Percentiles rank a stretch among this genome's conserved stretches.
These are phyloP conservation scores for Annulohypoxylon bovei DNA, from an alignment of 495 filamentous ascomycete species.

Conservation along the genomic window DNA sequence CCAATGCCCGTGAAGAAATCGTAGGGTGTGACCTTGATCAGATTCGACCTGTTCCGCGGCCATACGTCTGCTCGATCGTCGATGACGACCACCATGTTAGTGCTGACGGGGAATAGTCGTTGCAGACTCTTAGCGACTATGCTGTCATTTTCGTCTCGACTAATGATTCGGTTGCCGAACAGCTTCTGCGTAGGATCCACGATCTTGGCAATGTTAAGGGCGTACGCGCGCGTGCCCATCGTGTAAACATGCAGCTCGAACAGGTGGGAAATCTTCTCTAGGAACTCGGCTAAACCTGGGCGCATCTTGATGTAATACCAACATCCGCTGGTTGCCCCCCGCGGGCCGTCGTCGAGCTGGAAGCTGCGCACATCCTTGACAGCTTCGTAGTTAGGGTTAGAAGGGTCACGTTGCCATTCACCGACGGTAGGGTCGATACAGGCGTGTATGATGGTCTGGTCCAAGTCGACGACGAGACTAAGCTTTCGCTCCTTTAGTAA, in stretches of 20 bases:
- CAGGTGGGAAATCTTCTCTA: slow-evolving; percentile 78
- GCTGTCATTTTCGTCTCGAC: slow-evolving; percentile 94
- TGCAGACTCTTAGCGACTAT: slow-evolving; percentile 89
- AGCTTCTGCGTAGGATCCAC: slow-evolving; percentile 90
- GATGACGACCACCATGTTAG: slow-evolving; percentile 99
- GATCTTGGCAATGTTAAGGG: slow-evolving; percentile 87
- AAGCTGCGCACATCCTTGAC: slow-evolving; percentile 89
- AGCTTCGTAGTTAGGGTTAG: slow-evolving; percentile 90
- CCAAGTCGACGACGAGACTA: slow-evolving; percentile 94
- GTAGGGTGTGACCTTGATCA: slow-evolving; percentile 94
- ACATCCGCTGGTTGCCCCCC: slow-evolving; percentile 68
- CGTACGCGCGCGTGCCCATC: slow-evolving; percentile 97
- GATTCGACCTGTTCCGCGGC: slow-evolving; percentile 88
- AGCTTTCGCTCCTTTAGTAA: slow-evolving; percentile 82
- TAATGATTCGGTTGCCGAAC: slow-evolving; percentile 94
- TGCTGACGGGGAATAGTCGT: slow-evolving; percentile 93
- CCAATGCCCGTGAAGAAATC: slow-evolving; percentile 98
- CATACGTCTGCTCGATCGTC: slow-evolving; percentile 99
- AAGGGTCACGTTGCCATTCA: slow-evolving; percentile 90
- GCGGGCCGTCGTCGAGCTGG: slow-evolving; percentile 87
- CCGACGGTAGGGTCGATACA: slow-evolving; percentile 96
- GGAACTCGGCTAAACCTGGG: slow-evolving; percentile 86
- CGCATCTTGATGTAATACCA: slow-evolving; percentile 99
- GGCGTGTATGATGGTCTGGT: slow-evolving; percentile 98
- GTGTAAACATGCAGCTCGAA: slow-evolving; percentile 99